phyloP scores from a whole-genome alignment of 345 rosid species.

The Excoecaria cochinchinensis region DNA sequence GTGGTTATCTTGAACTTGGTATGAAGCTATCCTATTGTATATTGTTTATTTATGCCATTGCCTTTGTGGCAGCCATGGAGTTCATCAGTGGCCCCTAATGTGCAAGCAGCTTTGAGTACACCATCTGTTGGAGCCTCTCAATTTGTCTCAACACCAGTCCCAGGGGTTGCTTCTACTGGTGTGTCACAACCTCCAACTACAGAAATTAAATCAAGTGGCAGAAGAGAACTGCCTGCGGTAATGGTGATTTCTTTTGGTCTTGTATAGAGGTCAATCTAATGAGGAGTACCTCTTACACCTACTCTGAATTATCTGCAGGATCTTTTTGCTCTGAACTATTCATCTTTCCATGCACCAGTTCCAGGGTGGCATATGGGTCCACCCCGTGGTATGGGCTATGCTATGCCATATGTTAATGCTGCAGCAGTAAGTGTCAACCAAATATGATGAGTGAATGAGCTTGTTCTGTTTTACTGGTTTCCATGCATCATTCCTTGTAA shows the following conservation, averaged over 20 bases:
- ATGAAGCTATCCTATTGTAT: neutral
- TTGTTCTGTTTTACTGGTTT: conserved; percentile 7
- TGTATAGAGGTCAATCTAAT: neutral
- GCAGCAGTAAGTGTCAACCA: conserved; percentile 43
- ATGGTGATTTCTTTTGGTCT: conserved; percentile 6
- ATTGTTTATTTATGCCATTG: conserved; percentile 17
- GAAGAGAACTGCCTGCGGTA: conserved; percentile 83
- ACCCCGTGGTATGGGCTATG: conserved; percentile 56
- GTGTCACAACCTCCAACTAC: conserved; percentile 34
- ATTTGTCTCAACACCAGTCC: conserved; percentile 28
- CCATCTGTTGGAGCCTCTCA: conserved; percentile 46
- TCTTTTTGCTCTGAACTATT: conserved; percentile 61
- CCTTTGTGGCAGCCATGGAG: conserved; percentile 56
- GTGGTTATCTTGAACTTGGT: conserved; percentile 13
- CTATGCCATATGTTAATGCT: conserved; percentile 56
- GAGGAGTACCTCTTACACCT: neutral
- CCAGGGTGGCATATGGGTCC: conserved; percentile 82
- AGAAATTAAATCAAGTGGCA: conserved; percentile 55
- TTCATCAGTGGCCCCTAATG: conserved; percentile 34
- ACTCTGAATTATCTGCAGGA: conserved; percentile 50
- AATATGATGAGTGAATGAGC: conserved; percentile 1
- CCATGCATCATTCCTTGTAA: conserved; percentile 4
- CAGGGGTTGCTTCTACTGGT: conserved; percentile 34
- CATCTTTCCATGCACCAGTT: conserved; percentile 49
- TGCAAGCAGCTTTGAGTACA: conserved; percentile 42